These are phyloP conservation scores for Agaricus blazei DNA, from an alignment of 768 basidiomycete genomes.

Conservation along the genomic window DNA sequence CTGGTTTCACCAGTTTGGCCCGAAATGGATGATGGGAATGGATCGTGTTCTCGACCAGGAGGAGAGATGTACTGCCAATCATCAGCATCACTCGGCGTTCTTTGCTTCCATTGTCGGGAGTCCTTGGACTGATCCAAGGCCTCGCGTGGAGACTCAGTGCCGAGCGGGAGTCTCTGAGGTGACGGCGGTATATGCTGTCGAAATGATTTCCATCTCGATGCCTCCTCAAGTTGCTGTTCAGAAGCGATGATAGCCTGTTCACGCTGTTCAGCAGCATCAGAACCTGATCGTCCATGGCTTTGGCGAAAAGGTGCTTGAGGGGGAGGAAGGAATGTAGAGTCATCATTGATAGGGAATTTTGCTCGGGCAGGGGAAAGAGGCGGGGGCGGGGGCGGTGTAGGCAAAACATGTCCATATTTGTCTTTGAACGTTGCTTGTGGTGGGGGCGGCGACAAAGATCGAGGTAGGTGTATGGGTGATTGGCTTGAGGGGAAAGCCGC, in stretches of 20 bases:
- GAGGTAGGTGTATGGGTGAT: constrained; percentile 6
- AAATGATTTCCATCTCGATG: constrained; percentile 14
- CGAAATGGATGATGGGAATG: constrained; percentile 22
- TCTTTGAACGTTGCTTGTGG: constrained; percentile 25
- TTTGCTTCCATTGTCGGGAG: constrained; percentile 19
- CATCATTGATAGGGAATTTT: constrained; percentile 32
- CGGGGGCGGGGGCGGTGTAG: constrained; percentile 34
- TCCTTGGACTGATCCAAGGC: constrained; percentile 13
- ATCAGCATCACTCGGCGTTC: constrained; percentile 19
- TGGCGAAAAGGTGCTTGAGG: constrained; percentile 24
- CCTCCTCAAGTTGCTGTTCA: constrained; percentile 31
- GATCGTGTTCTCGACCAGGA: constrained; percentile 17
- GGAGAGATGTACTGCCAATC: constrained; percentile 15
- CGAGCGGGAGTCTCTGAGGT: constrained; percentile 3
- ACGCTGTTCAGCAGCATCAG: constrained; percentile 47
- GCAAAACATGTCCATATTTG: constrained; percentile 23
- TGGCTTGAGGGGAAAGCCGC: constrained; percentile 3
- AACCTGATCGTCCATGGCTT: constrained; percentile 39
- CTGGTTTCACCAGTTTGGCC: background rate
- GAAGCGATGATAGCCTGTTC: constrained; percentile 34
- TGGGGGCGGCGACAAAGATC: constrained; percentile 6
- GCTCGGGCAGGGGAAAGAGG: constrained; percentile 41
- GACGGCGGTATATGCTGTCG: constrained; percentile 11
- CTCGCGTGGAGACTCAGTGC: constrained; percentile 8
- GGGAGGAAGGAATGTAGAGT: constrained; percentile 30